A percentile compares a stretch with the other conserved stretches of the same genome.
These are phyloP conservation scores for Candida argentea DNA, from an alignment of 805 yeast species.

Conservation along the genomic window DNA sequence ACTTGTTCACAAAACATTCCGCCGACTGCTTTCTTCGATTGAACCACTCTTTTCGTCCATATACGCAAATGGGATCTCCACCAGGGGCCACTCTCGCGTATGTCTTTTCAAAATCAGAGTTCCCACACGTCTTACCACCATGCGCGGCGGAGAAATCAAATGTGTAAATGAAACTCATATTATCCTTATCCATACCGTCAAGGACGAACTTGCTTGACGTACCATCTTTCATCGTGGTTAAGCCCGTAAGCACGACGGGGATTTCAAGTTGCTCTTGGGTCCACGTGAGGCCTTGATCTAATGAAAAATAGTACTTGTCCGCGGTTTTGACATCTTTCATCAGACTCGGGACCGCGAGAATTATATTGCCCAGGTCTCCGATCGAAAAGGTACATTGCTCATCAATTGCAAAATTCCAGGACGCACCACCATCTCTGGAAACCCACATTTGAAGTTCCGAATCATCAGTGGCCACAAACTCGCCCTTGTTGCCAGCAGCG, in stretches of 20 bases:
- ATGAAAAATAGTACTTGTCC: conserved; percentile 38
- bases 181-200: conserved; percentile 24
- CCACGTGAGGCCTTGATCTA: conserved; percentile 73
- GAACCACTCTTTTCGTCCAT: conserved; percentile 60
- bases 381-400: conserved; percentile 45
- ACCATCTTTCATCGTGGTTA: conserved; percentile 61
- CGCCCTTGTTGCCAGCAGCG: conserved; percentile 25
- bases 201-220: conserved; percentile 51
- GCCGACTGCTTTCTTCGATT: conserved; percentile 55
- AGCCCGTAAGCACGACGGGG: conserved; percentile 27
- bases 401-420: conserved; percentile 52
- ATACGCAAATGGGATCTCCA: conserved; percentile 41
- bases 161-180: conserved; percentile 17
- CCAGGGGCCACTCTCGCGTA: conserved; percentile 35
- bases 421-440: conserved; percentile 69
- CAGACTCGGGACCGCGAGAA: conserved; percentile 44
- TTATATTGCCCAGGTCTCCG: conserved; percentile 73
- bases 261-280: conserved; percentile 34
- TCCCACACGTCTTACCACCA: conserved; percentile 32
- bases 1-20: conserved; percentile 46
- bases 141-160: conserved; percentile 54
- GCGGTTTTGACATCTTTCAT: conserved; percentile 16
- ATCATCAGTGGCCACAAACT: conserved; percentile 8
- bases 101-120: conserved; percentile 56
- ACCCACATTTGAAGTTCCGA: conserved; percentile 38